phyloP scores from a whole-genome alignment of 2,329 filamentous ascomycete genomes.

The Aureobasidium zeae region DNA sequence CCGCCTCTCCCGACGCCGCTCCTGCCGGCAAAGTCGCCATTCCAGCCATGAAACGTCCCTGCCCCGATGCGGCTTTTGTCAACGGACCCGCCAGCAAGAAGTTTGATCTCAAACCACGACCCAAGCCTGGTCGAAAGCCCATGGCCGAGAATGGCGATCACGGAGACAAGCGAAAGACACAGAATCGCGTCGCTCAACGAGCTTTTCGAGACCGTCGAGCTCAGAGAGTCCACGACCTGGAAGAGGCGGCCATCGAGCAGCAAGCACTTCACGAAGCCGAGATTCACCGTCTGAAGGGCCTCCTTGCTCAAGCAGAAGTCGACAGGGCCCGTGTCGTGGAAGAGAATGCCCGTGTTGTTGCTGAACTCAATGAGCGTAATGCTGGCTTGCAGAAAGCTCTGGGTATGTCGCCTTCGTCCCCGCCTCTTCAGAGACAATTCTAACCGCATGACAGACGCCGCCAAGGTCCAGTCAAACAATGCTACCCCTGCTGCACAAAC shows the following conservation, averaged over 20 bases:
- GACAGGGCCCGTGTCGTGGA: not conserved
- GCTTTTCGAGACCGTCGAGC: conserved; percentile 83
- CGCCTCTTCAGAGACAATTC: not conserved
- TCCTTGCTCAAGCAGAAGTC: not conserved
- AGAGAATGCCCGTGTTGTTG: not conserved
- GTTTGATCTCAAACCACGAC: conserved; percentile 33
- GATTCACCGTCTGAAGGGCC: not conserved
- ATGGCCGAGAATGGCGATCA: conserved; percentile 61
- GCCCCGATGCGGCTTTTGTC: not conserved
- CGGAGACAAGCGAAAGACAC: conserved; percentile 84
- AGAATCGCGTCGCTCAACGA: conserved; percentile 85
- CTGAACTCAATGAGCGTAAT: not conserved
- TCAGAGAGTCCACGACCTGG: conserved; percentile 65
- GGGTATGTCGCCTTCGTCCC: not conserved
- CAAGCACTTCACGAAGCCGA: conserved; percentile 36
- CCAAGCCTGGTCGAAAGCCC: conserved; percentile 76
- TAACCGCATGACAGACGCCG: not conserved
- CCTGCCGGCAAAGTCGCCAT: conserved; percentile 13
- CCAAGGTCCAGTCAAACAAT: conserved; percentile 1
- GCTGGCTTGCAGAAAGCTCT: not conserved
- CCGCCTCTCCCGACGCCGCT: conserved; percentile 1
- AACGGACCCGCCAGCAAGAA: conserved; percentile 13
- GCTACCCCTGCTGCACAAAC: conserved; percentile 2
- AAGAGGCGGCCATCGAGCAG: conserved; percentile 37
- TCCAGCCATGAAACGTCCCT: conserved; percentile 4